Evolutionary conservation across 129 eudicot species (phyloP), one percentile per base, ranked within the genome.

Genomic region (Pseudognaphalium luteoalbum): DNA sequence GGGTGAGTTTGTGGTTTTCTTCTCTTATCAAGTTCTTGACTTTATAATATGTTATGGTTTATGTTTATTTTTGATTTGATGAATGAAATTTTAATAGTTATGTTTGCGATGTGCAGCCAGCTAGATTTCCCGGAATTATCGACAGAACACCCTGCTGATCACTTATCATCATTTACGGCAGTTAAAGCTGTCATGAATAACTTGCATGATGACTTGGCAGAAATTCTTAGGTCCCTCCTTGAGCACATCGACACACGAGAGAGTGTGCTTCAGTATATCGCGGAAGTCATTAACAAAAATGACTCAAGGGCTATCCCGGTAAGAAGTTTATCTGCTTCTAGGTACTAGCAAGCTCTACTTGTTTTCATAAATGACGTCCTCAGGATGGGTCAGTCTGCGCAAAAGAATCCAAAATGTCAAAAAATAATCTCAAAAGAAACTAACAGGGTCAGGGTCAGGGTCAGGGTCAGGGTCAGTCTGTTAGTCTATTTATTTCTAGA

Each of bases 271-370:
- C 84, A 82, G 74, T 93, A 90, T 77, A 86, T 93, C 68, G 95
- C 89, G 3, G 91, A 83, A 79, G 92, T 93, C 81, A 93, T 93
- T 84, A 93, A 93, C 80, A 90, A 80, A 80, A 93, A 93, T 64
- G 78, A 94, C 7, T 82, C 97, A 71, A 87, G 98, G 83, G 83
- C 87, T 78, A 76, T 93, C 39, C 98, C 90, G 97, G 98, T 93
- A 78, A 73, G 30, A 33, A 8, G 47, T 32, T 59, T 44, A 16
- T 68, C 33, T 67, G 71, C 70, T 65, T 44, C 22, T 37, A 28
- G 44, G 15, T 32, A 20, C 28, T 66, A 29, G 10, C 56, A 59
- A 20, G 57, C 57, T 34, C 66, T 57, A 33, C 20, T 6, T 60
- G 68, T 25, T 25, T 25, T 25, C 28, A 25, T 25, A 25, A 25